Conservation (phyloP, 2,329 filamentous ascomycete genomes). For the Fusarium sp. region DNA sequence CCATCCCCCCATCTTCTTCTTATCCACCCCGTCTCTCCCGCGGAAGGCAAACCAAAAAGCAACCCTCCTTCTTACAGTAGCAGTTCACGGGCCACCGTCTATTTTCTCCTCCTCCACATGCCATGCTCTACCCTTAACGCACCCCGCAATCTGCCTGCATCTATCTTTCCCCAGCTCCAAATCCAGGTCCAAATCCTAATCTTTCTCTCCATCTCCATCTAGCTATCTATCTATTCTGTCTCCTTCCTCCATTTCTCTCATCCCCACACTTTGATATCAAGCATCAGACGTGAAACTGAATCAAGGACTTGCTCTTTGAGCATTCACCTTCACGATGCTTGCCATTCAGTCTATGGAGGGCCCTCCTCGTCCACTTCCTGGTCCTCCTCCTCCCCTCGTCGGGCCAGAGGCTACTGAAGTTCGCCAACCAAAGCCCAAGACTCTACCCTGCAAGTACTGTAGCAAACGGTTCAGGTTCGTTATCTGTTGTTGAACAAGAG, state of each 20-base stretch:
- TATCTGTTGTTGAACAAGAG: conserved; percentile 18
- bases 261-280: conserved; percentile 36
- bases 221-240: conserved; percentile 17
- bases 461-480: conserved; percentile 71
- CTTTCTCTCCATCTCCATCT: conserved; percentile 38
- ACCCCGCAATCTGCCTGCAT: conserved; percentile 47
- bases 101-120: conserved; percentile 45
- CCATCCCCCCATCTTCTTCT: conserved; percentile 7
- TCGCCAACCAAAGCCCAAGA: conserved; percentile 71
- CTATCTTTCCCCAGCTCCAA: conserved; percentile 46
- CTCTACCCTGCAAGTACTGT: conserved; percentile 72
- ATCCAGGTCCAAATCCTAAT: conserved; percentile 37
- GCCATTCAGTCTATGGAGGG: conserved; percentile 66
- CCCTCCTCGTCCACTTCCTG: conserved; percentile 49
- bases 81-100: conserved; percentile 44
- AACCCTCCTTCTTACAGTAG: conserved; percentile 25
- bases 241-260: conserved; percentile 29
- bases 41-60: conserved; percentile 19
- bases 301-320: conserved; percentile 32
- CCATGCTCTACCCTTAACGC: conserved; percentile 43
- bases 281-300: conserved; percentile 11
- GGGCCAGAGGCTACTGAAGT: conserved; percentile 62
- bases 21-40: conserved; percentile 7
- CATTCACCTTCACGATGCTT: conserved; percentile 58
- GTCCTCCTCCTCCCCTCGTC: conserved; percentile 43